phyloP scores from a whole-genome alignment of 345 rosid species.

The Arabidopsis arenosa region DNA sequence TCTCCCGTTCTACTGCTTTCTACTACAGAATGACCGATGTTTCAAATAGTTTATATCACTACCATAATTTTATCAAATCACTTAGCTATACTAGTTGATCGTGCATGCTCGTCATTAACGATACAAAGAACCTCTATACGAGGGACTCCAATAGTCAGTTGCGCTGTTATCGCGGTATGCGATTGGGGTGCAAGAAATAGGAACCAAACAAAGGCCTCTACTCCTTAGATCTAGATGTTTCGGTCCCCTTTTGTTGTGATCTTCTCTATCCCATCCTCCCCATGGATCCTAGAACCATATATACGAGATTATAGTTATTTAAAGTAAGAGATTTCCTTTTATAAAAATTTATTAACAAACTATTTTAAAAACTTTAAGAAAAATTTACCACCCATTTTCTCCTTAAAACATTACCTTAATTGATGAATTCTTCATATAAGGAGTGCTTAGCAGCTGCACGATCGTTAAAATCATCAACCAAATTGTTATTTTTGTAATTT shows the following conservation, averaged over 20 bases:
- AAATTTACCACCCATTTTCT: neutral
- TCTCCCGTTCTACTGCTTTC: neutral
- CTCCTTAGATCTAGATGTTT: conserved; percentile 62
- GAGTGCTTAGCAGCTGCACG: conserved; percentile 75
- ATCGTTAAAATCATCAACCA: conserved; percentile 18
- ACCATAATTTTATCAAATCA: conserved; percentile 10
- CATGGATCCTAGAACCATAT: conserved; percentile 63
- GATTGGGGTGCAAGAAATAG: conserved; percentile 66
- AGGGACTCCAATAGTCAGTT: conserved; percentile 84
- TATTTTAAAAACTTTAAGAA: neutral
- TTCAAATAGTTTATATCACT: conserved; percentile 12
- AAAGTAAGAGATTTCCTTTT: neutral
- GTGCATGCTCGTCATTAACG: conserved; percentile 46
- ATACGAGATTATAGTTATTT: neutral
- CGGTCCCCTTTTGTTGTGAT: conserved; percentile 50
- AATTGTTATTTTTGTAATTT: conserved; percentile 1
- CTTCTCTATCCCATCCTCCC: conserved; percentile 71
- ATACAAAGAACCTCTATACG: conserved; percentile 76
- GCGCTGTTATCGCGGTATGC: conserved; percentile 68
- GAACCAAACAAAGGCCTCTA: conserved; percentile 88
- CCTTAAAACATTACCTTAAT: conserved; percentile 56
- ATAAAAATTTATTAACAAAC: neutral
- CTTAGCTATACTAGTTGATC: conserved; percentile 25
- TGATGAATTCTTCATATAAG: conserved; percentile 70
- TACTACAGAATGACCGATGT: neutral